A percentile compares a stretch with the other conserved stretches of the same genome.
phyloP scores from a whole-genome alignment of 345 rosid genomes.

The Capsella bursapastoris region DNA sequence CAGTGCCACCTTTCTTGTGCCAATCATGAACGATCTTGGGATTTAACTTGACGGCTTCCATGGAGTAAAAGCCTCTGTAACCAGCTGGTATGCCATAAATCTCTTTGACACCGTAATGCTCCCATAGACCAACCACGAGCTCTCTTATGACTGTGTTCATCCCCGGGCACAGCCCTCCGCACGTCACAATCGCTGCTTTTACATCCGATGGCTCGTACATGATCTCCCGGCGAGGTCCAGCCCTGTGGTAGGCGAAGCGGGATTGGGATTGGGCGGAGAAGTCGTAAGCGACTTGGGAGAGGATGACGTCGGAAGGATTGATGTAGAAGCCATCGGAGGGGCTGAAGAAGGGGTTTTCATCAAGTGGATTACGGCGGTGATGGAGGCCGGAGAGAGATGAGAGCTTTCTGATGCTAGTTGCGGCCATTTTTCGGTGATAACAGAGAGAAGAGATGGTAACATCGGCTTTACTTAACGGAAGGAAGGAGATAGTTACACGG shows the following conservation, averaged over 20 bases:
- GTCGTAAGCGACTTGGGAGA: slow-evolving; percentile 64
- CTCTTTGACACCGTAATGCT: slow-evolving; percentile 71
- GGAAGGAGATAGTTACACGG: not conserved
- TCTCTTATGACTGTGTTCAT: slow-evolving; percentile 88
- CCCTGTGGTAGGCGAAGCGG: slow-evolving; percentile 59
- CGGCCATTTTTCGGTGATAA: slow-evolving; percentile 28
- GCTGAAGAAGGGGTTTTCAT: slow-evolving; percentile 59
- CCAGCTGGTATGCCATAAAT: slow-evolving; percentile 83
- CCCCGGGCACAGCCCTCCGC: slow-evolving; percentile 95
- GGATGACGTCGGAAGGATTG: slow-evolving; percentile 58
- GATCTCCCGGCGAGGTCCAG: slow-evolving; percentile 73
- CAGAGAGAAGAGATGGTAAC: slow-evolving; percentile 8
- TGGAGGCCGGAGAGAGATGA: slow-evolving; percentile 53
- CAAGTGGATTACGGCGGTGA: slow-evolving; percentile 57
- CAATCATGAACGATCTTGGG: slow-evolving; percentile 70
- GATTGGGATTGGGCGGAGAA: slow-evolving; percentile 45
- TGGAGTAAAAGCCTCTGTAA: slow-evolving; percentile 82
- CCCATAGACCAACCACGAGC: slow-evolving; percentile 87
- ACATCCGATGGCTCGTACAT: slow-evolving; percentile 51
- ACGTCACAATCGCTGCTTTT: slow-evolving; percentile 76
- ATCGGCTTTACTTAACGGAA: not conserved
- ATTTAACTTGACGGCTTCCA: slow-evolving; percentile 53
- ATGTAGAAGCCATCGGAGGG: slow-evolving; percentile 76
- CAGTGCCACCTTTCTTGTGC: slow-evolving; percentile 89
- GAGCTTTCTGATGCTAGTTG: slow-evolving; percentile 33